A percentile compares a stretch with the other conserved stretches of the same genome.
Evolutionary conservation across 192 early-diverging fungal species (phyloP).

Genomic region (Piromyces finnis): DNA sequence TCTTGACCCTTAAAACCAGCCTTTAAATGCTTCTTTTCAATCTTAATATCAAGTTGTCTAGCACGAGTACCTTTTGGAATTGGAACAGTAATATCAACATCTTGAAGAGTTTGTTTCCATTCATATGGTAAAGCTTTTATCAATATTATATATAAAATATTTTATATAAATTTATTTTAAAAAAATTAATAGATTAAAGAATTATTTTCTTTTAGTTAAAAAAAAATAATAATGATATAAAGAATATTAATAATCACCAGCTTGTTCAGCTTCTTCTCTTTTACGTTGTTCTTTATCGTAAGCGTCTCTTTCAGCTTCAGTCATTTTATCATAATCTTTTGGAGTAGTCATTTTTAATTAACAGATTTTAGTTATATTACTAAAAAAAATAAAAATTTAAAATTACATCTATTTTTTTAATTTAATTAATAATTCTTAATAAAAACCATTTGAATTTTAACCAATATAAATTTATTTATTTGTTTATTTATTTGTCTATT

Average conservation of each 20-base stretch:
- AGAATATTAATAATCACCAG: constrained; percentile 4
- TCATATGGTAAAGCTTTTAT: constrained; percentile 41
- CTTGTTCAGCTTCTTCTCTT: constrained; percentile 23
- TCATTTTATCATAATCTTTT: constrained; percentile 34
- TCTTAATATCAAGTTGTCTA: constrained; percentile 40
- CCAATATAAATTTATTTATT: too few species aligned
- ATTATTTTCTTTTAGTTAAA: too few species aligned
- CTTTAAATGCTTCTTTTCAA: constrained; percentile 45
- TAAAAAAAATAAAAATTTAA: too few species aligned
- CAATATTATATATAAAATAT: too few species aligned
- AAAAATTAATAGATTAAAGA: too few species aligned
- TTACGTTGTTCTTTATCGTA: constrained; percentile 14
- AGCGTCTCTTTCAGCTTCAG: constrained; percentile 20
- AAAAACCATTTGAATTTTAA: too few species aligned
- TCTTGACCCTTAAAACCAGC: constrained; percentile 52
- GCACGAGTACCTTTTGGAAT: constrained; percentile 54
- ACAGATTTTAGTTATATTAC: too few species aligned
- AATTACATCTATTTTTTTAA: too few species aligned
- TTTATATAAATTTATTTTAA: too few species aligned
- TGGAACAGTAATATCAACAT: constrained; percentile 55
- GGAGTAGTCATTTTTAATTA: neutral
- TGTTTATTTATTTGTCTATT: too few species aligned
- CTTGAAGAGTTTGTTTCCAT: constrained; percentile 69
- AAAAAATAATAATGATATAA: neutral
- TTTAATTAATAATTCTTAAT: too few species aligned